Conservation (phyloP, 2,329 filamentous ascomycete species). For the Xylaria polymorpha region DNA sequence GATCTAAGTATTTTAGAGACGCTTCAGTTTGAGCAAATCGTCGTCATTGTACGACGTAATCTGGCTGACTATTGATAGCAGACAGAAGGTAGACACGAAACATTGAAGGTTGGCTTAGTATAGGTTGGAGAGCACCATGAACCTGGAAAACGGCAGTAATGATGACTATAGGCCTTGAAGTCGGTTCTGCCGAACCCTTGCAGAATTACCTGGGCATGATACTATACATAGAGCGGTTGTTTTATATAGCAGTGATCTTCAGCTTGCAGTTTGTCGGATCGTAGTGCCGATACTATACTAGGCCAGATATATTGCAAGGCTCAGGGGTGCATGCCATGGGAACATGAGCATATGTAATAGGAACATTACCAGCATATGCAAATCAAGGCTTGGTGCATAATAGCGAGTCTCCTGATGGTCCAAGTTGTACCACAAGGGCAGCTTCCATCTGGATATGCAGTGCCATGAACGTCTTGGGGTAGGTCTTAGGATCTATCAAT, state of each 20-base stretch:
- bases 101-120: conserved; percentile 8
- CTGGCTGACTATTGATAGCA: not conserved
- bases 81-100: conserved; percentile 12
- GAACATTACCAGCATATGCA: conserved; percentile 9
- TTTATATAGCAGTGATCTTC: conserved; percentile 29
- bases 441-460: not conserved
- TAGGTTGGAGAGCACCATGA: conserved; percentile 15
- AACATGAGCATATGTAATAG: not conserved
- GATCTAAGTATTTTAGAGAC: not conserved
- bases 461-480: conserved; percentile 1
- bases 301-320: conserved; percentile 9
- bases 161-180: not conserved
- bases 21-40: not conserved
- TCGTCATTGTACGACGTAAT: not conserved
- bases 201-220: conserved; percentile 13
- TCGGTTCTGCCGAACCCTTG: conserved; percentile 14
- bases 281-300: conserved; percentile 2
- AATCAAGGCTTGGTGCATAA: conserved; percentile 3
- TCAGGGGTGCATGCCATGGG: conserved; percentile 19
- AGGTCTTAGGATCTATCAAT: not conserved
- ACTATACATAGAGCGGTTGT: conserved; percentile 28
- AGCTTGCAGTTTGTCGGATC: conserved; percentile 12
- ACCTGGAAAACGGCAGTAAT: conserved; percentile 9
- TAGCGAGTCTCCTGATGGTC: not conserved
- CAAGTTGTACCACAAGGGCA: conserved; percentile 1